Conservation (phyloP, 78 protist species). For the Ministeria vibrans region DNA sequence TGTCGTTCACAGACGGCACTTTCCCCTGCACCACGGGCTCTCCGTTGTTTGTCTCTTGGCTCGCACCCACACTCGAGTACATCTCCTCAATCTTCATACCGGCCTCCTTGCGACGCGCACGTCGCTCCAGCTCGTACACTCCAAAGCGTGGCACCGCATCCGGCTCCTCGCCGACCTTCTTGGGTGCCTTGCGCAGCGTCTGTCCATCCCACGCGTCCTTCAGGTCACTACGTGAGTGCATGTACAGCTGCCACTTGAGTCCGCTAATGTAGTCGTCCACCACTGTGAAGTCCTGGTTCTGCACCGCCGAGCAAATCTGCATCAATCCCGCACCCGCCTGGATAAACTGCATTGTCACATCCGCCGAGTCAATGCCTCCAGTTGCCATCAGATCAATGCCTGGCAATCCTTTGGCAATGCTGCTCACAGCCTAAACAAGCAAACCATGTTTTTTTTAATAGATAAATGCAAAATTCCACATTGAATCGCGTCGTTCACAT, state of each 20-base stretch:
- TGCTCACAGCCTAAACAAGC: conserved; percentile 48
- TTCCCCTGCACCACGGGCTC: not conserved
- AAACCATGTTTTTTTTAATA: no score
- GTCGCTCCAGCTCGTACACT: conserved; percentile 16
- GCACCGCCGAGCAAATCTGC: conserved; percentile 84
- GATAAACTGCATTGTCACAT: conserved; percentile 75
- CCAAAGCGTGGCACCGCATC: conserved; percentile 32
- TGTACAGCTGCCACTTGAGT: conserved; percentile 73
- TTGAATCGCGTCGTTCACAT: not conserved
- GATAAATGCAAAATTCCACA: no score
- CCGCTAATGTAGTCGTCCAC: conserved; percentile 88
- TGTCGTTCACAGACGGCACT: not conserved
- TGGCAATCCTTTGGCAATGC: conserved; percentile 55
- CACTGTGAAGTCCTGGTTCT: conserved; percentile 91
- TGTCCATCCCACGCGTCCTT: conserved; percentile 77
- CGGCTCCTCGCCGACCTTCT: conserved; percentile 23
- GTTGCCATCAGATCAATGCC: conserved; percentile 74
- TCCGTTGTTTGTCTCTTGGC: not conserved
- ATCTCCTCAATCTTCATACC: not conserved
- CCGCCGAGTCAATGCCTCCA: conserved; percentile 89
- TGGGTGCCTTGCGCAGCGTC: conserved; percentile 49
- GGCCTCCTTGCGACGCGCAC: not conserved
- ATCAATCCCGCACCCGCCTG: conserved; percentile 79
- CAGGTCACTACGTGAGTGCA: conserved; percentile 74
- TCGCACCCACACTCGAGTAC: not conserved